Evolutionary conservation across 106 monocot species (phyloP).

Genomic region (Gastrodia elata): DNA sequence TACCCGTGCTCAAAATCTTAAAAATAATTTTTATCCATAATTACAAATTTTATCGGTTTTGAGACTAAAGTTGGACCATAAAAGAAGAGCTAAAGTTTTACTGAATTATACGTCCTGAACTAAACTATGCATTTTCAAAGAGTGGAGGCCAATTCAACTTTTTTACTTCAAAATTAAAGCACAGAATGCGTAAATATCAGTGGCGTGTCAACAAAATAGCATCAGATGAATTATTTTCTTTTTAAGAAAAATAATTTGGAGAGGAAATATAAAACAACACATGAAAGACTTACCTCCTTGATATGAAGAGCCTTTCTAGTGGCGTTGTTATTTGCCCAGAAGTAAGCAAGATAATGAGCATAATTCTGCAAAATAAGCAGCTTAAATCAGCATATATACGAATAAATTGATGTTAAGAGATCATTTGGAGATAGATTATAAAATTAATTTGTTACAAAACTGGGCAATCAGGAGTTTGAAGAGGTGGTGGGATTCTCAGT

Average conservation of each 20-base stretch:
- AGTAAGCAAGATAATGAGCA: slow-evolving; percentile 1
- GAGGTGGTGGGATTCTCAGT: not conserved
- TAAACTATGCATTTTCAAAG: too few species aligned
- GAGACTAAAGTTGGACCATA: too few species aligned
- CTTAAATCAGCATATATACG: not conserved
- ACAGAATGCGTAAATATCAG: not conserved
- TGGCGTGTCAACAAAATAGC: not conserved
- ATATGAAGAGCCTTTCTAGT: not conserved
- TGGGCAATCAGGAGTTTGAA: not conserved
- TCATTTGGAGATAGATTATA: slow-evolving; percentile 1
- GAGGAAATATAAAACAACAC: not conserved
- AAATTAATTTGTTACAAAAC: slow-evolving; percentile 2
- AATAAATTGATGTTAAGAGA: not conserved
- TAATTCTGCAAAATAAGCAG: not conserved
- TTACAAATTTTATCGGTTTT: too few species aligned
- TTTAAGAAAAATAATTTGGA: not conserved
- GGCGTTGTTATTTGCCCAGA: not conserved
- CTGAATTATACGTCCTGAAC: too few species aligned
- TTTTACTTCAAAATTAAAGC: too few species aligned
- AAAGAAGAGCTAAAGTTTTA: too few species aligned
- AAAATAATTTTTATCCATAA: too few species aligned
- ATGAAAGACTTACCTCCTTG: slow-evolving; percentile 1
- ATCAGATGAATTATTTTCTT: not conserved
- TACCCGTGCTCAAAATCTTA: too few species aligned
- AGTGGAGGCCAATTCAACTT: too few species aligned